Evolutionary conservation across 1,139 yeast species (phyloP), one percentile per base, ranked within the genome.

Genomic region (Sugiyamaella paludigena): DNA sequence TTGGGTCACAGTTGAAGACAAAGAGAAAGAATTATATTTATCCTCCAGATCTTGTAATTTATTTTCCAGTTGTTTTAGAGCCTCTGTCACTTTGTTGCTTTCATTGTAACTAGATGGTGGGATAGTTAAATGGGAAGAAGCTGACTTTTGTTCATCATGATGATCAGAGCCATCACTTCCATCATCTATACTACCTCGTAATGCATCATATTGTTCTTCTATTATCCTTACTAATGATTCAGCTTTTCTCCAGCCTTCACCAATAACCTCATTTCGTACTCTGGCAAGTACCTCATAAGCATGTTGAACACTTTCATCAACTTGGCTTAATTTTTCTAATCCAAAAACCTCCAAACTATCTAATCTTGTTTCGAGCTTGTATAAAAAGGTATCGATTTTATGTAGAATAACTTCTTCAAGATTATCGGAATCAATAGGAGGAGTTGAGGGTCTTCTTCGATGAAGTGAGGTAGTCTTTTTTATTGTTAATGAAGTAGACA

Each of bases 321-420:
- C 58, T 35, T 55, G 59, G 28, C 54, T 58, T 16, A 67, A 53
- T 45, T 64, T 63, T 34, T 57, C 52, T n/a, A 63, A 54, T 7
- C 70, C 69, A 40, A 58, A 65, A 32, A 59, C 58, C 49, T 68
- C 71, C 39, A 68, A 51, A 31, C 58, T 57, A 45, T 60, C 61
- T 34, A 67, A 61, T 15, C 65, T 58, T 24, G 55, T 47, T 50
- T 65, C 70, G 10, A 67, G 58, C 8, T 54, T 55, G 44, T 57
- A 56, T 37, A 66, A 53, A 45, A 66, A 66, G 12, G 54, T 45
- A 54, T 66, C 70, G 15, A 64, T 47, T 33, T 59, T 56, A 38
- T 54, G 55, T 33, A 60, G 53, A 26, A 60, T 36, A 1, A 52
- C 48, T 12, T 58, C 64, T 36, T 58, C 61, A 13, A 56, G 40